Conservation (phyloP, 192 early-diverging fungal species). For the Coemansia sp. region DNA sequence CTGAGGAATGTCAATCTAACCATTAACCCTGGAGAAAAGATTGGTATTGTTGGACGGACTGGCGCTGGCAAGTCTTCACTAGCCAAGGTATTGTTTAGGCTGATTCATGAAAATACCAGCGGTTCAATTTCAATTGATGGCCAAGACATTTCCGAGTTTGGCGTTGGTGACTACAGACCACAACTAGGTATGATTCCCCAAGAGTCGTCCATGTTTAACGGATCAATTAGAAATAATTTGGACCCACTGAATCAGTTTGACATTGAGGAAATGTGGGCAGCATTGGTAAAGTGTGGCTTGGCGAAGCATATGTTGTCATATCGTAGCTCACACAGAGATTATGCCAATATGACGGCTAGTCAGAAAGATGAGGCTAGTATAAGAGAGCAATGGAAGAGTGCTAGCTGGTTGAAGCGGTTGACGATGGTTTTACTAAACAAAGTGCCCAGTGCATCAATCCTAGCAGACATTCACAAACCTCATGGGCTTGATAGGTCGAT, state of each 20-base stretch:
- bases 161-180: conserved; percentile 66
- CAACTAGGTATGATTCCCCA: conserved; percentile 59
- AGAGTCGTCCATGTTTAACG: conserved; percentile 67
- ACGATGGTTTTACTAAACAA: conserved; percentile 1
- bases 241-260: conserved; percentile 61
- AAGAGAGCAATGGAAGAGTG: conserved; percentile 14
- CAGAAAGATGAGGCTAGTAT: neutral
- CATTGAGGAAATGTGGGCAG: conserved; percentile 26
- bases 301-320: neutral
- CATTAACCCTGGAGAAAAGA: conserved; percentile 61
- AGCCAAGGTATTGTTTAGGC: conserved; percentile 61
- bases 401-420: conserved; percentile 16
- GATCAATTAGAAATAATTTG: conserved; percentile 66
- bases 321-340: neutral
- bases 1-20: conserved; percentile 52
- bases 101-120: conserved; percentile 61
- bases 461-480: neutral
- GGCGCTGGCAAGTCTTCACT: conserved; percentile 70
- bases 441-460: neutral
- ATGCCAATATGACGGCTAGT: neutral
- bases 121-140: conserved; percentile 76
- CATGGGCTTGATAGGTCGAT: neutral
- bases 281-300: conserved; percentile 21
- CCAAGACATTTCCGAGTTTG: conserved; percentile 71
- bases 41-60: conserved; percentile 61